Base-by-base conservation (phyloP, 805 yeast species). In the Candida ortonii region DNA sequence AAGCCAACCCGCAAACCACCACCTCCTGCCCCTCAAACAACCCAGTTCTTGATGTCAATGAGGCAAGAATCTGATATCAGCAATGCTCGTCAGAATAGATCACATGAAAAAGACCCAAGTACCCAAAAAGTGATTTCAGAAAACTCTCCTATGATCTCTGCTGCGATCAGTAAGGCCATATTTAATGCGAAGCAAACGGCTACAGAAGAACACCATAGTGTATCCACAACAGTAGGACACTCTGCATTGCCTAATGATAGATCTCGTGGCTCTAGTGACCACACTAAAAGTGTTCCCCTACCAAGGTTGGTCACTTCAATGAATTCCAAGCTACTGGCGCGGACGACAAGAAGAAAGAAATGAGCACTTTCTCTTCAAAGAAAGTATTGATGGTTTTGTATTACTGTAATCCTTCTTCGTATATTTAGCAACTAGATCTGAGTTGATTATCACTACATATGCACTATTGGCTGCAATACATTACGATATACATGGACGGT, bases 241-340 rank as follows among this genome's bases (percentile, higher is more conserved):
- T 24, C 30, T 18, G 30, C 28, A n/a, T n/a, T n/a, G n/a, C n/a
- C n/a, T n/a, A n/a, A n/a, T n/a, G n/a, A n/a, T n/a, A n/a, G n/a
- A n/a, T n/a, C n/a, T n/a, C n/a, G n/a, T n/a, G n/a, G n/a, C n/a
- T n/a, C n/a, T n/a, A n/a, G n/a, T 13, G 3, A 17, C 7, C 25
- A 26, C 8, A 15, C 7, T n/a, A 28, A 26, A 18, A 24, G 28
- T 17, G 38, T 36, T 3, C 23, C 34, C 7, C 22, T 43, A 3
- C 52, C 55, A 30, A 60, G 51, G 19, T 31, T 54, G 14, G 67
- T 78, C 14, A 76, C 83, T 3, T 62, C 77, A 11, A 64, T 71
- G 71, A 78, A 76, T 52, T 79, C 85, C 5, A 75, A 74, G 47
- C 63, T 80, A 29, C 57, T 80, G 38, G 79, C 84, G 4, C 60